These are phyloP conservation scores for Phytophthora podocarpi DNA, from an alignment of 352 stramenopile species.

Conservation along the genomic window DNA sequence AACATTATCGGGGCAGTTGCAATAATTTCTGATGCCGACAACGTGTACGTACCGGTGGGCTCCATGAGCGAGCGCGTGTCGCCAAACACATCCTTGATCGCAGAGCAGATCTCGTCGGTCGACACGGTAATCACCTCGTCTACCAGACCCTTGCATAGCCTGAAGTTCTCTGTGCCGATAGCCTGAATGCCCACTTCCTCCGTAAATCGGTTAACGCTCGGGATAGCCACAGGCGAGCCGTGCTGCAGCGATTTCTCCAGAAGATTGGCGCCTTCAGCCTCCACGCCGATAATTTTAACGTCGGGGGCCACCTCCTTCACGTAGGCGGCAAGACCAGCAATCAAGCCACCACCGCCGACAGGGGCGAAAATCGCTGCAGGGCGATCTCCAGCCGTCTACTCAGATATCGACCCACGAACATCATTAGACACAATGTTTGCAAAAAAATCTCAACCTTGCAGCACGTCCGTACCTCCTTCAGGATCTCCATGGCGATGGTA, in stretches of 20 bases:
- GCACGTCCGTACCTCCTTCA: constrained; percentile 64
- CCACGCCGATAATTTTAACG: constrained; percentile 97
- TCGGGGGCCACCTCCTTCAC: constrained; percentile 82
- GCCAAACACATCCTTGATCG: constrained; percentile 94
- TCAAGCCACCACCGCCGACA: constrained; percentile 96
- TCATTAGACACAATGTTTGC: constrained; percentile 3
- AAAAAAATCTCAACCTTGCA: neutral
- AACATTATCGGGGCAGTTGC: too few relatives aligned
- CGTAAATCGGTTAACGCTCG: constrained; percentile 95
- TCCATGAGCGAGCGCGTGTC: constrained; percentile 96
- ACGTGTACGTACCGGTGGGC: constrained; percentile 63
- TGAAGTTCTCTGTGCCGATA: constrained; percentile 96
- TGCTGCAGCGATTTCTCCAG: constrained; percentile 91
- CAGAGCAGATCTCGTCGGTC: constrained; percentile 95
- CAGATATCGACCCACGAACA: constrained; percentile 8
- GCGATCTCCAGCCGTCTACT: constrained; percentile 79
- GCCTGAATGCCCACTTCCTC: constrained; percentile 96
- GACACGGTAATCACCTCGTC: constrained; percentile 97
- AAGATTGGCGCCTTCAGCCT: constrained; percentile 94
- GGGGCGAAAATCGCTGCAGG: constrained; percentile 97
- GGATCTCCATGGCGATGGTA: constrained; percentile 95
- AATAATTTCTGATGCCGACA: neutral
- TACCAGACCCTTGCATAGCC: constrained; percentile 93
- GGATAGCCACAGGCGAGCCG: constrained; percentile 89
- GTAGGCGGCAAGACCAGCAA: constrained; percentile 95